Evolutionary conservation across 345 rosid species (phyloP).

Genomic region (Euphorbia lathyris): DNA sequence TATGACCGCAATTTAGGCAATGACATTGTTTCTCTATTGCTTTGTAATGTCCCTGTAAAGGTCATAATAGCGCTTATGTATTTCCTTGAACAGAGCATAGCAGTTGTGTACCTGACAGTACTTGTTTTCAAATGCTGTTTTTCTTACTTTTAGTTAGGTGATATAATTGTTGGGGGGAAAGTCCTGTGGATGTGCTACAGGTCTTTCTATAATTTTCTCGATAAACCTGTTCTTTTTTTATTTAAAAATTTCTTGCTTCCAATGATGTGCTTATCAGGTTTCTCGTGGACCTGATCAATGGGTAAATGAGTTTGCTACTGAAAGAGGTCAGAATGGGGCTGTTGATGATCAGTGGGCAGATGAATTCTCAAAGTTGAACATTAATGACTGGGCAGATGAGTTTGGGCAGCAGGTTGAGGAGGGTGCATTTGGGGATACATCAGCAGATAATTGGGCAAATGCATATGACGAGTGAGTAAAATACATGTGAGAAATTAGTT

Average conservation of each 20-base stretch:
- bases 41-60: background rate
- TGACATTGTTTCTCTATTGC: background rate
- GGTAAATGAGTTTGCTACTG: slow-evolving; percentile 80
- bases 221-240: background rate
- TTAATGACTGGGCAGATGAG: slow-evolving; percentile 93
- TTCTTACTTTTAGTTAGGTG: background rate
- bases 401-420: slow-evolving; percentile 69
- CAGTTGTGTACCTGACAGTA: background rate
- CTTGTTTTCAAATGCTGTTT: background rate
- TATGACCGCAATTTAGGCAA: background rate
- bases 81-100: background rate
- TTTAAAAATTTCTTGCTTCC: background rate
- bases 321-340: slow-evolving; percentile 47
- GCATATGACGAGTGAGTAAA: slow-evolving; percentile 89
- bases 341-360: slow-evolving; percentile 86
- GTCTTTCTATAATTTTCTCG: background rate
- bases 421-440: slow-evolving; percentile 57
- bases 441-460: slow-evolving; percentile 82
- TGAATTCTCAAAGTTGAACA: slow-evolving; percentile 92
- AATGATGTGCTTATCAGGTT: slow-evolving; percentile 11
- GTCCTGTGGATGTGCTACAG: background rate
- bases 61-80: background rate
- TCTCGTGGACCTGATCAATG: slow-evolving; percentile 60
- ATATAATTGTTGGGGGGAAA: background rate
- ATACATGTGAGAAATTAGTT: slow-evolving; percentile 16